phyloP scores from a whole-genome alignment of 2,329 filamentous ascomycete species.

The Sclerotinia minor region DNA sequence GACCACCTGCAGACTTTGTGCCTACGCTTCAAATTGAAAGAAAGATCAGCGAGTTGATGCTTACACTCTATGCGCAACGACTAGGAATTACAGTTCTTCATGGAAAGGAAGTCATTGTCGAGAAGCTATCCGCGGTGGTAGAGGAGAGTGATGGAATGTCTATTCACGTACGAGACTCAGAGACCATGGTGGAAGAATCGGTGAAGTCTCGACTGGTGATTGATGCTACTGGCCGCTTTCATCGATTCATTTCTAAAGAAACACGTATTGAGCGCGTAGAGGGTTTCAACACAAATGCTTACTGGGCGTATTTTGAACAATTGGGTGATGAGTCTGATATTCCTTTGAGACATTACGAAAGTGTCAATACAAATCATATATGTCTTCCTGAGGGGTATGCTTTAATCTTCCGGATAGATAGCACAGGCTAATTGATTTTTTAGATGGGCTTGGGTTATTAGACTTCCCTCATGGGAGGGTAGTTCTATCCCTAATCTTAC shows the following conservation, averaged over 20 bases:
- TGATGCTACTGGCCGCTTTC: slow-evolving; percentile 36
- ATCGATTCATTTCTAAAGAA: slow-evolving; percentile 33
- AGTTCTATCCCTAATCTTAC: slow-evolving; percentile 35
- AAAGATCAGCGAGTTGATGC: slow-evolving; percentile 37
- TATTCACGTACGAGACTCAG: slow-evolving; percentile 20
- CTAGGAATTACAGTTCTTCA: slow-evolving; percentile 37
- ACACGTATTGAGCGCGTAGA: slow-evolving; percentile 30
- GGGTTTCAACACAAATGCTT: slow-evolving; percentile 34
- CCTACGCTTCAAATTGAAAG: slow-evolving; percentile 36
- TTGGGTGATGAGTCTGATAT: slow-evolving; percentile 34
- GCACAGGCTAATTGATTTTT: background rate
- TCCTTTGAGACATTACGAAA: slow-evolving; percentile 34
- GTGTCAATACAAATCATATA: slow-evolving; percentile 38
- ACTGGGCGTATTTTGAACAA: slow-evolving; percentile 34
- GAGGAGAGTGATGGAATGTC: background rate
- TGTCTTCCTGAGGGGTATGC: slow-evolving; percentile 37
- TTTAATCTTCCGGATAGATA: background rate
- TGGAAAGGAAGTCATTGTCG: slow-evolving; percentile 28
- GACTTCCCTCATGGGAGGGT: slow-evolving; percentile 37
- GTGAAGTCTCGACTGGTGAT: slow-evolving; percentile 31
- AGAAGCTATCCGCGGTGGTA: background rate
- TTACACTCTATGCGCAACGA: slow-evolving; percentile 37
- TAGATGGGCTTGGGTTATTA: slow-evolving; percentile 39
- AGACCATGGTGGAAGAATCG: slow-evolving; percentile 21
- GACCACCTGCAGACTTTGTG: slow-evolving; percentile 31